Evolutionary conservation across 1,284 basidiomycete species (phyloP).

Genomic region (Boletus holoroseus): DNA sequence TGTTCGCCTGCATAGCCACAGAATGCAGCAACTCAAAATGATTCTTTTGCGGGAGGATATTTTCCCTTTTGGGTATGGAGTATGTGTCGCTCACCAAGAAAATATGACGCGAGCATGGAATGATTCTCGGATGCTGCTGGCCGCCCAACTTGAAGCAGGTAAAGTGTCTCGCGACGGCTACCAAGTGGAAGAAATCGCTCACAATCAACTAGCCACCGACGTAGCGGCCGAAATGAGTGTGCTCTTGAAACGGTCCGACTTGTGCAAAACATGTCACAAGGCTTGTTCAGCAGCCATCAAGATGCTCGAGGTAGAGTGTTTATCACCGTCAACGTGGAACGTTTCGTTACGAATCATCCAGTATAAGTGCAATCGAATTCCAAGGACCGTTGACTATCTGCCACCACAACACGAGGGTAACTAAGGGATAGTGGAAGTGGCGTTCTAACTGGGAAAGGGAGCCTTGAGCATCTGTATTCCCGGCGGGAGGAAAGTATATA

Average conservation of each 20-base stretch:
- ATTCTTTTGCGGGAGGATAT: conserved; percentile 51
- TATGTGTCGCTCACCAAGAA: conserved; percentile 45
- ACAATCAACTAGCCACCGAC: conserved; percentile 46
- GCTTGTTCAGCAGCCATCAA: conserved; percentile 55
- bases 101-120: conserved; percentile 47
- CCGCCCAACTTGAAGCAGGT: conserved; percentile 50
- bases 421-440: conserved; percentile 7
- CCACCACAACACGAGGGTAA: conserved; percentile 25
- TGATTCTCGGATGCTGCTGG: conserved; percentile 36
- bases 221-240: conserved; percentile 57
- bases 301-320: conserved; percentile 53
- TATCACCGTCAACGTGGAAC: not conserved
- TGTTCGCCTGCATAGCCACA: conserved; percentile 49
- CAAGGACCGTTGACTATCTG: conserved; percentile 35
- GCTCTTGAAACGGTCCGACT: conserved; percentile 37
- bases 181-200: conserved; percentile 3
- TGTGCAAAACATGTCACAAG: conserved; percentile 49
- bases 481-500: not conserved
- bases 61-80: conserved; percentile 65
- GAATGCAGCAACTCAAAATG: conserved; percentile 46
- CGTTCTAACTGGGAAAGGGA: conserved; percentile 4
- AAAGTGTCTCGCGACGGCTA: conserved; percentile 8
- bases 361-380: conserved; percentile 56
- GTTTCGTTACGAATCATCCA: conserved; percentile 28
- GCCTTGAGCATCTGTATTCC: not conserved